These are phyloP conservation scores for Aspergillus panamensis DNA, from an alignment of 495 filamentous ascomycete species.

Conservation along the genomic window DNA sequence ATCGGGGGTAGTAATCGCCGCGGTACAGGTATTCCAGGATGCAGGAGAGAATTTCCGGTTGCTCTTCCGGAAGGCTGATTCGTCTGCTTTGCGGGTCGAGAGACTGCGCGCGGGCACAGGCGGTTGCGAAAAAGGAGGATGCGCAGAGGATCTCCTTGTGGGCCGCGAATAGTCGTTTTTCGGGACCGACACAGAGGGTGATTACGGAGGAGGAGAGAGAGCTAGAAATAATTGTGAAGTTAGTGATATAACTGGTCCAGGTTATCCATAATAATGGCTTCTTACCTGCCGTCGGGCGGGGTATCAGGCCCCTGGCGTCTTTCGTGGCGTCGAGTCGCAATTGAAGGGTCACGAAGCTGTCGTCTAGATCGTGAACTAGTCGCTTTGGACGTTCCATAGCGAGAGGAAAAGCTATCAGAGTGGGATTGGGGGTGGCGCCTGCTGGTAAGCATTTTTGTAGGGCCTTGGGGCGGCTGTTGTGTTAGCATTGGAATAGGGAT, in stretches of 20 bases:
- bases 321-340: conserved; percentile 28
- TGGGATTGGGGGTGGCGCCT: conserved; percentile 30
- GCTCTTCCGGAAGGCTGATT: conserved; percentile 77
- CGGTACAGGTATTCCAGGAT: conserved; percentile 92
- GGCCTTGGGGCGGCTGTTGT: conserved; percentile 4
- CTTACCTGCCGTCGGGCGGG: conserved; percentile 42
- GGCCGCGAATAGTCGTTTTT: conserved; percentile 81
- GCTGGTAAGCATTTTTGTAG: conserved; percentile 29
- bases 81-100: conserved; percentile 38
- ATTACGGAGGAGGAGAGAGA: conserved; percentile 67
- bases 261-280: conserved; percentile 1
- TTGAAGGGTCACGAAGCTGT: conserved; percentile 28
- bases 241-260: not conserved
- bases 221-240: conserved; percentile 30
- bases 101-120: conserved; percentile 19
- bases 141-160: conserved; percentile 79
- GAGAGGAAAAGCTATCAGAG: conserved; percentile 40
- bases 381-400: conserved; percentile 46
- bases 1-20: conserved; percentile 82
- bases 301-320: conserved; percentile 28
- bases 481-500: conserved; percentile 1
- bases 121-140: conserved; percentile 69
- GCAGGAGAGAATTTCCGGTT: conserved; percentile 85
- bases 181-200: conserved; percentile 72
- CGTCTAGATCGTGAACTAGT: conserved; percentile 29